Base-by-base conservation (phyloP, 2,329 filamentous ascomycete genomes). In the Mollisiaceae sp. region DNA sequence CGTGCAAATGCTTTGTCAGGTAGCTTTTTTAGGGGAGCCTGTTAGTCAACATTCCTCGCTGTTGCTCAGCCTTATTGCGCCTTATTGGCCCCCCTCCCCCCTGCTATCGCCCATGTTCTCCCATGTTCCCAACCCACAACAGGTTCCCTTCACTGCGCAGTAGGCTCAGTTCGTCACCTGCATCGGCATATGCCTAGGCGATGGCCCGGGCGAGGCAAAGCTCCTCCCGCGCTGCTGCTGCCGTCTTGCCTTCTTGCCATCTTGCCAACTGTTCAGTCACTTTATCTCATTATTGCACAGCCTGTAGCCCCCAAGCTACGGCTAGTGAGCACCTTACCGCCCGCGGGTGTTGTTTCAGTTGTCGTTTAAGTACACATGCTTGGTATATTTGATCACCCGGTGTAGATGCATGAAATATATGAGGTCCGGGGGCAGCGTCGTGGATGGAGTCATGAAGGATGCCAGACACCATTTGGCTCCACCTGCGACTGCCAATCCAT, bases 311-410 rank as follows among this genome's bases (percentile, higher is more conserved):
- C 52, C 39, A 47, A 45, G 32, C n/a, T 50, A 32, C 27, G 11
- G 24, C 22, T 6, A 32, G 61, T 43, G 32, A 59, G 22, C 41
- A 2, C 22, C 22, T 39, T 55, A 22, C 60, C 38, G 36, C 47
- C 35, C 27, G 54, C 24, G 36, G 15, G 36, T 22, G n/a, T 35
- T 36, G 56, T 60, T 60, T 60, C 56, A 59, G 32, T 60, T 22
- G 39, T 22, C 35, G 62, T 20, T 45, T 24, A 47, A 18, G 56
- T 38, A 57, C 38, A 32, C 50, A 56, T 22, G 41, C 52, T 38
- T 64, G 22, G 41, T 18, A 43, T 59, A 27, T 32, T 35, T 35
- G 50, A 60, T 64, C 57, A 60, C 56, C 56, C 62, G 62, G 50
- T 43, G 32, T 35, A n/a, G 22, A 18, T 54, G 45, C 50, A 54